These are phyloP conservation scores for Fusarium sp. DNA, from an alignment of 2,329 filamentous ascomycete genomes.

Conservation along the genomic window DNA sequence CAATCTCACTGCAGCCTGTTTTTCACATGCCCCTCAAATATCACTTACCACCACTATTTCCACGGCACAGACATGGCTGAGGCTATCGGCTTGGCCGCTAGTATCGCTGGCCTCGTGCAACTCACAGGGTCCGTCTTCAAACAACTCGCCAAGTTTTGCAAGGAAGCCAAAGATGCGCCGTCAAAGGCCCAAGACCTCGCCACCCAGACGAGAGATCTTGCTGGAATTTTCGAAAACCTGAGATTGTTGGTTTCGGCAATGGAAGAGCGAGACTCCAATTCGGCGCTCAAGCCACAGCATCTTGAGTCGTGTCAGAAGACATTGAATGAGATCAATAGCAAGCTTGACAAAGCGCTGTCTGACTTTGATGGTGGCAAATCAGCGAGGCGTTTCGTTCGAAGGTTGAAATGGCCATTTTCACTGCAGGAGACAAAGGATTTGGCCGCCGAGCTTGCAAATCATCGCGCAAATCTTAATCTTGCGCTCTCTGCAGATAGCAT, in stretches of 20 bases:
- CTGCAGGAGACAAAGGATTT: not conserved
- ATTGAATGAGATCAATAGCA: not conserved
- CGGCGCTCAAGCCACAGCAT: not conserved
- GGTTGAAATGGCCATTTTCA: not conserved
- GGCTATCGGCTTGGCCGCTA: not conserved
- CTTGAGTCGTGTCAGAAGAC: not conserved
- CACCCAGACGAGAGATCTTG: not conserved
- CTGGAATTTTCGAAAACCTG: not conserved
- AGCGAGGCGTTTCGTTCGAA: not conserved
- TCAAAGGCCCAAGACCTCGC: not conserved
- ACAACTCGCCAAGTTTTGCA: not conserved
- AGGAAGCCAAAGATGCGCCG: not conserved
- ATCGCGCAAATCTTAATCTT: not conserved
- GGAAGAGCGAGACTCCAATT: not conserved
- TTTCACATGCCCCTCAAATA: not conserved
- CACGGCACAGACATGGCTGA: not conserved
- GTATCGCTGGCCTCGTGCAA: not conserved
- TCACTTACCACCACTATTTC: not conserved
- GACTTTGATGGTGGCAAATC: not conserved
- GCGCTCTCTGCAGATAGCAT: not conserved
- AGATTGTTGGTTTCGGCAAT: not conserved
- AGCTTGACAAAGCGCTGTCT: not conserved
- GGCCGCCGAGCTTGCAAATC: not conserved
- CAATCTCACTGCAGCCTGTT: not conserved
- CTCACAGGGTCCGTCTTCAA: not conserved